Evolutionary conservation across 768 basidiomycete genomes (phyloP).

Genomic region (Austroboletus eburneus): DNA sequence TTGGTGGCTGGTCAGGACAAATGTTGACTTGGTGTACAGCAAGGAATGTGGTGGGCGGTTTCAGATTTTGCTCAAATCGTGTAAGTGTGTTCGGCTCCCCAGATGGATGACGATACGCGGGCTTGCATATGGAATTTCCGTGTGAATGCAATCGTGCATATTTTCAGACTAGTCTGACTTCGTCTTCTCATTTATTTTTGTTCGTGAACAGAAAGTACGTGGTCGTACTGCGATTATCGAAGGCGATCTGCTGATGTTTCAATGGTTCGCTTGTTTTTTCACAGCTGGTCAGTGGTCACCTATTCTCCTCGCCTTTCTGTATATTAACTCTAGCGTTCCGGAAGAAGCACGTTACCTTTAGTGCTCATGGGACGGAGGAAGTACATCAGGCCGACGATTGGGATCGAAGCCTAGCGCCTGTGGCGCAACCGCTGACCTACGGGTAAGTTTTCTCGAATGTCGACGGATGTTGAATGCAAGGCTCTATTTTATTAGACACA

Average conservation of each 20-base stretch:
- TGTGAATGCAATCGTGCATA: constrained; percentile 19
- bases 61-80: constrained; percentile 22
- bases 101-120: constrained; percentile 16
- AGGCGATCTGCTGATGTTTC: background rate
- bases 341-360: constrained; percentile 61
- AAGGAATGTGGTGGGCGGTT: constrained; percentile 20
- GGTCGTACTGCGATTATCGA: background rate
- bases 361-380: constrained; percentile 49
- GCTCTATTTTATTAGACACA: constrained; percentile 41
- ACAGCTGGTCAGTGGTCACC: constrained; percentile 11
- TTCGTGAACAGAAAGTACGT: constrained; percentile 16
- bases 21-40: background rate
- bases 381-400: constrained; percentile 70
- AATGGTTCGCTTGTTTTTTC: background rate
- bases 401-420: constrained; percentile 72
- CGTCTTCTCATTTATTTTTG: background rate
- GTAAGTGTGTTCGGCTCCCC: constrained; percentile 2
- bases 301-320: background rate
- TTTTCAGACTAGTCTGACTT: background rate
- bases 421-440: constrained; percentile 58
- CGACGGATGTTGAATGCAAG: background rate
- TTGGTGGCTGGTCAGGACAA: background rate
- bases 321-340: background rate
- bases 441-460: constrained; percentile 45
- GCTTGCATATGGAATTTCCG: constrained; percentile 25